Conservation (phyloP, 2,329 filamentous ascomycete genomes). For the Teratosphaeria pseudoeucalypti region DNA sequence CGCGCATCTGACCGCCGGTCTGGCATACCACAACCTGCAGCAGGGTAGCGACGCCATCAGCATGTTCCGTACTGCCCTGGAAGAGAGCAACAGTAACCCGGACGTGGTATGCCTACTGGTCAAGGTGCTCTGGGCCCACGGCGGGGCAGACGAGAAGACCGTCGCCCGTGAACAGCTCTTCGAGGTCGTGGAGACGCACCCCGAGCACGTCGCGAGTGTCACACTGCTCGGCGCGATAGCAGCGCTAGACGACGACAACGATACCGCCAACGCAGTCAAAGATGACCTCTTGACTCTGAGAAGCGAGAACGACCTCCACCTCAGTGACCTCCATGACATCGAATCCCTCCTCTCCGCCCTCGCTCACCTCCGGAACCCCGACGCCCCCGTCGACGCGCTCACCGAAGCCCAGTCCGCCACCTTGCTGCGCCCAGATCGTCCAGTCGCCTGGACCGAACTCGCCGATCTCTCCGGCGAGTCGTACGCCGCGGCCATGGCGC, state of each 20-base stretch:
- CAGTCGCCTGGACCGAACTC: conserved; percentile 71
- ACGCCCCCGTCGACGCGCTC: conserved; percentile 34
- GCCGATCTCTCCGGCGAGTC: conserved; percentile 47
- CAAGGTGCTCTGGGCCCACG: conserved; percentile 88
- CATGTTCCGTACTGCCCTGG: conserved; percentile 70
- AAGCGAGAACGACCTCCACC: conserved; percentile 52
- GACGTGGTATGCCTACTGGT: conserved; percentile 81
- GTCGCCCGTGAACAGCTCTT: conserved; percentile 73
- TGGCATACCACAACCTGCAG: conserved; percentile 65
- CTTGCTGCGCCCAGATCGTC: conserved; percentile 68
- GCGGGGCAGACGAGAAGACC: conserved; percentile 60
- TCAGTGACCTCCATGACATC: conserved; percentile 57
- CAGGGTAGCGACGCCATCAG: conserved; percentile 59
- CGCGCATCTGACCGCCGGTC: conserved; percentile 72
- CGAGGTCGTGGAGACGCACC: conserved; percentile 61
- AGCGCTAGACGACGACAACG: conserved; percentile 66
- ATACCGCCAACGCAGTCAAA: conserved; percentile 69
- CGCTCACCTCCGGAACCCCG: conserved; percentile 42
- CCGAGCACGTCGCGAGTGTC: conserved; percentile 68
- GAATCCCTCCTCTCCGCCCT: conserved; percentile 68
- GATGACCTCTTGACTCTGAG: conserved; percentile 66
- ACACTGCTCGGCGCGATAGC: conserved; percentile 77
- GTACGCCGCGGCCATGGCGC: conserved; percentile 62
- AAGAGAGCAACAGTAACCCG: conserved; percentile 64
- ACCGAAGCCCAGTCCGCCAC: conserved; percentile 64